Conservation (phyloP, 2,329 filamentous ascomycete genomes). For the Thermomyces lanuginosus region DNA sequence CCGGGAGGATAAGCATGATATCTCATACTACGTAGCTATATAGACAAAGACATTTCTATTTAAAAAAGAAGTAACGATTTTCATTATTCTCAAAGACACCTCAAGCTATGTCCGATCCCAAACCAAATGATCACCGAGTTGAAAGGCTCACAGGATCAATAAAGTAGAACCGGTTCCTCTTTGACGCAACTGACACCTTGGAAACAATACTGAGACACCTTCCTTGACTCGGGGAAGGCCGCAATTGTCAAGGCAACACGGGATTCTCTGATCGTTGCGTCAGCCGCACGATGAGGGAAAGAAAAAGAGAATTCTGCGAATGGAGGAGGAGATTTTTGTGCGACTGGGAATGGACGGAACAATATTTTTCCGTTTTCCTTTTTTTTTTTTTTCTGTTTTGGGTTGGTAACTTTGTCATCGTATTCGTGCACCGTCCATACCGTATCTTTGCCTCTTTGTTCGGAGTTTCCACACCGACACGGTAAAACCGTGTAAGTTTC, state of each 20-base stretch:
- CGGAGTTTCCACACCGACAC: no score
- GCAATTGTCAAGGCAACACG: constrained; percentile 58
- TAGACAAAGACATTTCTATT: neutral
- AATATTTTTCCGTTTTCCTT: constrained; percentile 11
- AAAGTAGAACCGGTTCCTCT: constrained; percentile 46
- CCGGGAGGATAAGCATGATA: constrained; percentile 1
- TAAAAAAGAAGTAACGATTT: constrained; percentile 4
- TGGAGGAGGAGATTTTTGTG: constrained; percentile 2
- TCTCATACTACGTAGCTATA: neutral
- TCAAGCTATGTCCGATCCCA: constrained; percentile 40
- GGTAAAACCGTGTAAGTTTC: no score
- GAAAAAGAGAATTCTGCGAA: constrained; percentile 25
- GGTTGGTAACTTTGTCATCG: no score
- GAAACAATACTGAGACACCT: constrained; percentile 21
- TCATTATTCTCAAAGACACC: neutral
- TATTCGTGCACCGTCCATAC: no score
- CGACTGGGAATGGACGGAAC: constrained; percentile 8
- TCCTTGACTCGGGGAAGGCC: constrained; percentile 31
- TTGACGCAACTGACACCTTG: constrained; percentile 65
- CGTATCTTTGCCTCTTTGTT: no score
- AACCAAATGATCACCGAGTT: constrained; percentile 32
- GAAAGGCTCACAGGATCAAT: constrained; percentile 28
- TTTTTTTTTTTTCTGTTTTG: neutral
- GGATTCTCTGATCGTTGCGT: constrained; percentile 47
- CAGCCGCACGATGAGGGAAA: constrained; percentile 62